Evolutionary conservation across 306 rosid species (phyloP), one percentile per base, ranked within the genome.

Genomic region (Trichosanthes cucumerina): DNA sequence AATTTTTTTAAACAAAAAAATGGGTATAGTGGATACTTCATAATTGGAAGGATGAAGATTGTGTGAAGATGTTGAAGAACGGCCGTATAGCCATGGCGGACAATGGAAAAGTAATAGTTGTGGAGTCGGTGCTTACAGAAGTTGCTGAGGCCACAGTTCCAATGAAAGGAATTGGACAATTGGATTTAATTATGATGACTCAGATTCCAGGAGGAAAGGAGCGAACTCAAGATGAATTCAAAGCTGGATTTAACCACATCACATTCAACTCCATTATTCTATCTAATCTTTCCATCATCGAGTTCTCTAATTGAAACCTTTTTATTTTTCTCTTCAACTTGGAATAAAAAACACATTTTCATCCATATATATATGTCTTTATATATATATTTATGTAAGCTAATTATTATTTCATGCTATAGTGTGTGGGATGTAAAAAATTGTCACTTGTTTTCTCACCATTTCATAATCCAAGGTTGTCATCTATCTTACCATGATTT

Each of bases 201-300:
- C 87, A 83, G 60, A 56, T 19, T 50, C 80, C 58, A 0, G 88
- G 93, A 12, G 97, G 95, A 59, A 91, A 79, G 68, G 94, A 87
- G 80, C 56, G 91, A 21, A 84, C 12, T 71, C 70, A 79, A 28
- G 78, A 84, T 15, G 88, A 88, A 56, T 91, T 85, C 72, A 33
- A 38, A 19, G 86, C 92, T 64, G 89, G 93, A 16, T 89, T 89
- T 68, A 66, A 80, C 2, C 86, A 88, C 58, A 75, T 91, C 58
- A 78, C 39, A 78, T 85, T 79, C 79, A 80, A 73, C 10, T 82
- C 88, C n/a, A 79, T 11, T 75, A 81, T n/a, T n/a, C n/a, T 81
- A 2, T 66, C 65, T n/a, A 81, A 79, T 63, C 72, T 76, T 5
- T 86, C 89, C 87, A 53, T 89, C 34, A 88, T 91, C 84, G 92